Evolutionary conservation across 2,329 filamentous ascomycete genomes (phyloP).

Genomic region (Cadophora malorum): DNA sequence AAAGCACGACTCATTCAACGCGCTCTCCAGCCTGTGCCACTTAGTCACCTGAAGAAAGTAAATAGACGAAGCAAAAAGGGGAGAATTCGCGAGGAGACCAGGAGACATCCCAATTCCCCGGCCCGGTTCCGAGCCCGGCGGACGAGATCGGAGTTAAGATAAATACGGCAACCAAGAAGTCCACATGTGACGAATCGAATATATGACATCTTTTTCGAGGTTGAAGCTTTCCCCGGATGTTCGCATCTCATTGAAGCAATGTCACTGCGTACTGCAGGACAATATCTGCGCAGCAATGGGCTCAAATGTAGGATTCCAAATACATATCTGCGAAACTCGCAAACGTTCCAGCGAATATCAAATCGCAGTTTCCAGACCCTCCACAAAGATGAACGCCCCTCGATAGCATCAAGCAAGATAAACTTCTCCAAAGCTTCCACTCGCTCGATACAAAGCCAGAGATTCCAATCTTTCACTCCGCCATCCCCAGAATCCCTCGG

Average conservation of each 20-base stretch:
- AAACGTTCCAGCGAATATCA: constrained; percentile 21
- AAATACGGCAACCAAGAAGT: constrained; percentile 14
- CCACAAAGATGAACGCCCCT: constrained; percentile 27
- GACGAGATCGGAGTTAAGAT: constrained; percentile 17
- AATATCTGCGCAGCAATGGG: constrained; percentile 30
- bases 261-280: constrained; percentile 41
- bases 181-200: not conserved
- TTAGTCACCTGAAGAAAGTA: not conserved
- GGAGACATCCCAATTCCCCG: constrained; percentile 10
- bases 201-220: constrained; percentile 15
- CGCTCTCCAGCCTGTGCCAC: not conserved
- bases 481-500: constrained; percentile 82
- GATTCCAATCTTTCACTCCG: constrained; percentile 72
- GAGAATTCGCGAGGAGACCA: too few species aligned
- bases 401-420: constrained; percentile 20
- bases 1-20: not conserved
- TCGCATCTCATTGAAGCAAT: constrained; percentile 34
- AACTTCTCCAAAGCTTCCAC: constrained; percentile 23
- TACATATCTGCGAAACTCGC: constrained; percentile 11
- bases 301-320: constrained; percentile 16
- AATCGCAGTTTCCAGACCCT: constrained; percentile 15
- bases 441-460: constrained; percentile 46
- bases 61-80: not conserved
- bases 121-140: not conserved
- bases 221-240: constrained; percentile 12